Evolutionary conservation across 805 yeast genomes (phyloP).

Genomic region (Ogataea wickerhamii): DNA sequence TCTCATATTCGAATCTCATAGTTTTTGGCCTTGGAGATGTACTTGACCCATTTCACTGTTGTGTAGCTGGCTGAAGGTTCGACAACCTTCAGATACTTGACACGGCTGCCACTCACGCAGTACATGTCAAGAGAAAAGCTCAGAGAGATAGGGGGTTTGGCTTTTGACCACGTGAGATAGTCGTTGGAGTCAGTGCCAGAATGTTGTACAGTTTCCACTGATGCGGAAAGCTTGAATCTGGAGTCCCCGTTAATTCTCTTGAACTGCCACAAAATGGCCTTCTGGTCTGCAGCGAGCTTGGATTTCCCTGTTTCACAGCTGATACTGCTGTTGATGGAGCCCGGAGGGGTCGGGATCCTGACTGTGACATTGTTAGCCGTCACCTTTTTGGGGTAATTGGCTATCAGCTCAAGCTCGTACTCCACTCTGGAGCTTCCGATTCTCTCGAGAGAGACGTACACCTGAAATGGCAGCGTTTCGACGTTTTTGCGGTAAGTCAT

Average conservation of each 20-base stretch:
- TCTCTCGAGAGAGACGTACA: constrained; percentile 51
- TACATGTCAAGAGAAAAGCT: constrained; percentile 70
- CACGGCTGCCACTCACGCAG: constrained; percentile 71
- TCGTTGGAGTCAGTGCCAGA: constrained; percentile 17
- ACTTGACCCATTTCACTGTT: constrained; percentile 86
- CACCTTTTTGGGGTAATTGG: constrained; percentile 55
- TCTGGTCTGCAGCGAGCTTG: constrained; percentile 63
- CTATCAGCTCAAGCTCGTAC: constrained; percentile 57
- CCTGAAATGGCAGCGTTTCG: constrained; percentile 65
- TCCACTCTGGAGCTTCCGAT: constrained; percentile 45
- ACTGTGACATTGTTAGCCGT: constrained; percentile 62
- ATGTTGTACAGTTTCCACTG: constrained; percentile 43
- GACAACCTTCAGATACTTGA: constrained; percentile 64
- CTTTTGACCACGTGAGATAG: constrained; percentile 54
- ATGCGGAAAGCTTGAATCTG: constrained; percentile 48
- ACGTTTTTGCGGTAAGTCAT: constrained; percentile 67
- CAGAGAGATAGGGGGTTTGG: constrained; percentile 72
- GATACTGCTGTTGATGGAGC: constrained; percentile 45
- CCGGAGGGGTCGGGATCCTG: constrained; percentile 66
- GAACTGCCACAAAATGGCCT: constrained; percentile 65
- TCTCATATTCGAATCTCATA: constrained; percentile 71
- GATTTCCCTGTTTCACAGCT: constrained; percentile 58
- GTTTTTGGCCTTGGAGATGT: constrained; percentile 69
- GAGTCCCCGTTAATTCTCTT: constrained; percentile 64
- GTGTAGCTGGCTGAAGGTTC: constrained; percentile 52